Base-by-base conservation (phyloP, 306 rosid genomes). In the Echinosophora koreensis region DNA sequence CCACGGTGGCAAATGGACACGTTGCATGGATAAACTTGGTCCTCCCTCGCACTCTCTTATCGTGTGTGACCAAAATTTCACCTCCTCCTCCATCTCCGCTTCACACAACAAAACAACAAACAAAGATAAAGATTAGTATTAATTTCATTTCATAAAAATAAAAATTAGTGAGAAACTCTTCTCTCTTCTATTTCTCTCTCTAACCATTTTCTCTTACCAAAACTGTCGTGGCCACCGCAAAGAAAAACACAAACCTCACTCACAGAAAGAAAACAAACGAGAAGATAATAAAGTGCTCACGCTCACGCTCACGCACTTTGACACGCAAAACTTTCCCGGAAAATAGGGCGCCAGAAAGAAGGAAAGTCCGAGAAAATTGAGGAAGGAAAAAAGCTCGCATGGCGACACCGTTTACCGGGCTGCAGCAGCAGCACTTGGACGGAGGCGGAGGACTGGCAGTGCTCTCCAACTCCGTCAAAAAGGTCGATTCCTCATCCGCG, bases 401-500 rank as follows among this genome's bases (percentile, higher is more conserved):
- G 97, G 91, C 93, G 42, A 87, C 89, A 85, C 97, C 98, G 61
- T 86, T 84, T 41, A 50, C 93, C 76, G 91, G 89, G 9, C 58
- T 83, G 61, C 80, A 86, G 61, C 80, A 86, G 68, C 80, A 86
- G 68, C 61, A 34, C 68, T 35, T 84, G 81, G 89, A 88, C 51
- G 91, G 91, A 38, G 92, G 92, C 22, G 97, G 96, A 80, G 98
- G 97, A 72, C 84, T 92, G 77, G 93, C 92, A 47, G 85, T 95
- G 61, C 87, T 92, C 68, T 71, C 96, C 5, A 86, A 81, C 85
- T 87, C 97, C 30, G 80, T 87, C 12, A 85, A 59, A 78, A 90
- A 86, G 50, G 88, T 92, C 50, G 91, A 88, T 77, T 86, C 98
- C 3, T 79, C 98, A 0, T 84, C 96, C 66, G 3, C 77, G 28